phyloP scores from a whole-genome alignment of 2,329 filamentous ascomycete genomes.

The Talaromyces sp. region DNA sequence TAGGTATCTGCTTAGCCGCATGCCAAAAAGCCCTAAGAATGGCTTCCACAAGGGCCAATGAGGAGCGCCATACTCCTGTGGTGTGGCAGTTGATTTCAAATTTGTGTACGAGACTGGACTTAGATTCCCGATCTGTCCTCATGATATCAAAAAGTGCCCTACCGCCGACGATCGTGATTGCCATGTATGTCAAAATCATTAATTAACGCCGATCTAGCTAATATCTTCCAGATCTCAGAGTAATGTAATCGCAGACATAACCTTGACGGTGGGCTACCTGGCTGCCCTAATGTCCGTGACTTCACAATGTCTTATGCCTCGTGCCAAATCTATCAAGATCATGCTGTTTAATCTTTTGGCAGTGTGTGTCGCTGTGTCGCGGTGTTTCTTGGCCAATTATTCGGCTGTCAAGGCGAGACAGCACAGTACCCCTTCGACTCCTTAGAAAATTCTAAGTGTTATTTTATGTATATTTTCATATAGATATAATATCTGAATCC shows the following conservation, averaged over 20 bases:
- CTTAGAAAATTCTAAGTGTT: no score
- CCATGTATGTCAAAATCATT: not conserved
- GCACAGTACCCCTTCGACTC: not conserved
- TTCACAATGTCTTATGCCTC: slow-evolving; percentile 62
- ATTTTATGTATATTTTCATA: no score
- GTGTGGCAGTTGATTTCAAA: not conserved
- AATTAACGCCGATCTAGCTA: not conserved
- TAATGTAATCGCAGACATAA: not conserved
- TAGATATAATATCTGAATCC: no score
- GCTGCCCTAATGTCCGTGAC: slow-evolving; percentile 65
- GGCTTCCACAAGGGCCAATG: not conserved
- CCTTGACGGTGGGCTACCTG: not conserved
- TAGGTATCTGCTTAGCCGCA: not conserved
- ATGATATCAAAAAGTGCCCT: not conserved
- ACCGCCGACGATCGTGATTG: not conserved
- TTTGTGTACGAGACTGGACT: not conserved
- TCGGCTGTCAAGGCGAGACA: not conserved
- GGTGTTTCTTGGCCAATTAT: not conserved
- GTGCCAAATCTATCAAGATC: slow-evolving; percentile 38
- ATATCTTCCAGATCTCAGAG: not conserved
- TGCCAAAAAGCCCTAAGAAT: not conserved
- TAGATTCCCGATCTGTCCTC: not conserved
- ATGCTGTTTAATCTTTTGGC: slow-evolving; percentile 4
- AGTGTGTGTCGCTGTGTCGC: not conserved
- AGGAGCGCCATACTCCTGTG: not conserved